phyloP scores from a whole-genome alignment of 2,329 filamentous ascomycete genomes.

The Periglandula ipomoeae region DNA sequence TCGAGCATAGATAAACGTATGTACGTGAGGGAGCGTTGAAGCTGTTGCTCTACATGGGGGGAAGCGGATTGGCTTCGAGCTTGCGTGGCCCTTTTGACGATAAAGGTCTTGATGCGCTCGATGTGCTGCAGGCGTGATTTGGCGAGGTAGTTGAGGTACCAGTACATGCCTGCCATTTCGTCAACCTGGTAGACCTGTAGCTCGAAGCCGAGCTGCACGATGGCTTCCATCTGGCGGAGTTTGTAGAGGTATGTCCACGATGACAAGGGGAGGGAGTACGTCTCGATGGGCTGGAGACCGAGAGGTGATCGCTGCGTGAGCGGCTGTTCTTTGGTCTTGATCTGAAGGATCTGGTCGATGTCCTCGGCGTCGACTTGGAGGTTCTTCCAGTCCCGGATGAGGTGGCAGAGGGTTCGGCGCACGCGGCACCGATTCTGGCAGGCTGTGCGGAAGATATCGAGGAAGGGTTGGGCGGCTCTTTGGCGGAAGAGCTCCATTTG shows the following conservation, averaged over 20 bases:
- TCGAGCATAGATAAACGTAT: conserved; percentile 55
- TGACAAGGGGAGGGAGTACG: conserved; percentile 64
- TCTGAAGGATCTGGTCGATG: conserved; percentile 59
- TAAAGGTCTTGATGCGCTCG: conserved; percentile 63
- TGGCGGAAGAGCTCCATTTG: conserved; percentile 63
- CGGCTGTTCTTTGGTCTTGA: conserved; percentile 51
- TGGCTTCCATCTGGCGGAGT: conserved; percentile 76
- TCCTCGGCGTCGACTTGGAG: conserved; percentile 76
- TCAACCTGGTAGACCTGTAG: conserved; percentile 80
- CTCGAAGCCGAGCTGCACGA: conserved; percentile 89
- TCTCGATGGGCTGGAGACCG: conserved; percentile 33
- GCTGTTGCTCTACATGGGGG: conserved; percentile 30
- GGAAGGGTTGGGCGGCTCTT: conserved; percentile 58
- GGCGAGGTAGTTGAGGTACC: conserved; percentile 70
- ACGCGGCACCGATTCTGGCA: conserved; percentile 88
- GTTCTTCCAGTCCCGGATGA: conserved; percentile 72
- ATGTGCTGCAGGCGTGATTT: conserved; percentile 59
- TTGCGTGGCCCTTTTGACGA: conserved; percentile 32
- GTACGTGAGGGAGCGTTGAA: conserved; percentile 41
- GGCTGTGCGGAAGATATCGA: conserved; percentile 74
- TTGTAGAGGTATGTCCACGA: conserved; percentile 91
- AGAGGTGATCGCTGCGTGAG: conserved; percentile 35
- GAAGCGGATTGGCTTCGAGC: conserved; percentile 10
- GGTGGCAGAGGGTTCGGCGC: conserved; percentile 80
- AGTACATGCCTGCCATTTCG: conserved; percentile 84